phyloP scores from a whole-genome alignment of 805 yeast genomes.

The Sungouiozyma ichnusensis region DNA sequence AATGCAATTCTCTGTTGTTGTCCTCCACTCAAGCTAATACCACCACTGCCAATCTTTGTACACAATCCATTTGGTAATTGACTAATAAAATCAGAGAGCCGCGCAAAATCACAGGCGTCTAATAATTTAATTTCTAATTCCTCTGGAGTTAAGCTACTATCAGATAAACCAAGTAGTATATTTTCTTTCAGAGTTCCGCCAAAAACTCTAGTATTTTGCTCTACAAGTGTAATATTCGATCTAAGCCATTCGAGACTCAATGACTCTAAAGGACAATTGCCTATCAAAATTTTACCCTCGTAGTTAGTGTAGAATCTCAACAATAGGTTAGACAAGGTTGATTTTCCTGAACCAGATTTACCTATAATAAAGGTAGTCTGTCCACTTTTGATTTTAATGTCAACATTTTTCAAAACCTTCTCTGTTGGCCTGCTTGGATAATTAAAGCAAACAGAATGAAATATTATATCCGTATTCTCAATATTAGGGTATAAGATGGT shows the following conservation, averaged over 20 bases:
- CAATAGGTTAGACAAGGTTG: slow-evolving; percentile 60
- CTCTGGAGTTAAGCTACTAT: slow-evolving; percentile 17
- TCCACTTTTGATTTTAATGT: slow-evolving; percentile 37
- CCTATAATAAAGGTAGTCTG: slow-evolving; percentile 64
- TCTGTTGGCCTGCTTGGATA: slow-evolving; percentile 49
- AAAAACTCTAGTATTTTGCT: slow-evolving; percentile 60
- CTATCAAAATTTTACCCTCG: slow-evolving; percentile 50
- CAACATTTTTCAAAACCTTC: slow-evolving; percentile 38
- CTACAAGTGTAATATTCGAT: slow-evolving; percentile 59
- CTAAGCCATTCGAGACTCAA: slow-evolving; percentile 44
- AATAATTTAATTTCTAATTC: slow-evolving; percentile 16
- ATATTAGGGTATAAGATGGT: not conserved
- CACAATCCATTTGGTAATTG: slow-evolving; percentile 46
- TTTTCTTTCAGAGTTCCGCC: slow-evolving; percentile 54
- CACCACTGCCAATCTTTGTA: slow-evolving; percentile 38
- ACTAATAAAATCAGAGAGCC: slow-evolving; percentile 39
- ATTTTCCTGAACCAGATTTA: slow-evolving; percentile 87
- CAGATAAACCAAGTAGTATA: slow-evolving; percentile 40
- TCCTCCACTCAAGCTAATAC: slow-evolving; percentile 70
- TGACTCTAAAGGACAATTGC: slow-evolving; percentile 36
- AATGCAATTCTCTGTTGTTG: slow-evolving; percentile 76
- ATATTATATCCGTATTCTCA: slow-evolving; percentile 28
- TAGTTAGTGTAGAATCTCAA: slow-evolving; percentile 44
- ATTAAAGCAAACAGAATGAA: slow-evolving; percentile 47
- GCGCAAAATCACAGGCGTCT: slow-evolving; percentile 43